Percentiles rank a stretch among this genome's conserved stretches.
Conservation (phyloP, 2,329 filamentous ascomycete genomes). For the Biscogniauxia marginata region DNA sequence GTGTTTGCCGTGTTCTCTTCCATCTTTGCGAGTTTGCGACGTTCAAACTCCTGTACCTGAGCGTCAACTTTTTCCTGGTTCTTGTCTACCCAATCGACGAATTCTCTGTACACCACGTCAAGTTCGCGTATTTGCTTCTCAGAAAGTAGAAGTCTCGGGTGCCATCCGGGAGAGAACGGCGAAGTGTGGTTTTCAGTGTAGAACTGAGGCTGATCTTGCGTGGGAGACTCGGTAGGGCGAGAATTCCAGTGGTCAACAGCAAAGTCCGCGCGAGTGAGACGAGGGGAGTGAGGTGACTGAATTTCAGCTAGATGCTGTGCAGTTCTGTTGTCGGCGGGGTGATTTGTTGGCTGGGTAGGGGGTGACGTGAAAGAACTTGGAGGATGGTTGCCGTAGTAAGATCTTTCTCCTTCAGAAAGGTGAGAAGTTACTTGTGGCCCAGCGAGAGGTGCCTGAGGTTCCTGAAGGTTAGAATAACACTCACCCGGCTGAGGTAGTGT, state of each 20-base stretch:
- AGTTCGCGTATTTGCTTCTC: not conserved
- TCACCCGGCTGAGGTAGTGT: too few relatives aligned
- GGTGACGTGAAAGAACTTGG: too few relatives aligned
- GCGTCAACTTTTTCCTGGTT: not conserved
- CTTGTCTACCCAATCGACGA: not conserved
- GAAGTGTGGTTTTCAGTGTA: too few relatives aligned
- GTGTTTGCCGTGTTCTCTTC: not conserved
- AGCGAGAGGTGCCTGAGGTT: too few relatives aligned
- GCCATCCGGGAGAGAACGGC: not conserved
- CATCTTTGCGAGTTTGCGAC: not conserved
- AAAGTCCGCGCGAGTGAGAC: too few relatives aligned
- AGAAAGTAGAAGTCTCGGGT: not conserved
- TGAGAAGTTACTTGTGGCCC: too few relatives aligned
- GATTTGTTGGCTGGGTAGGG: not conserved
- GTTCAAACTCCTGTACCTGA: too few relatives aligned
- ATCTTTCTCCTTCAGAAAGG: too few relatives aligned
- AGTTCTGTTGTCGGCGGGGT: not conserved
- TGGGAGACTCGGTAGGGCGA: not conserved
- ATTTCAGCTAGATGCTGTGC: not conserved
- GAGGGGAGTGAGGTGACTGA: not conserved
- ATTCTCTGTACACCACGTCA: not conserved
- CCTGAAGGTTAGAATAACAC: too few relatives aligned
- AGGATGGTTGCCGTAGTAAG: too few relatives aligned
- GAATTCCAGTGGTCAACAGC: not conserved
- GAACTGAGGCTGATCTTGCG: not conserved